Conservation (phyloP, 129 eudicot genomes). For the Chrysanthemum seticuspe region DNA sequence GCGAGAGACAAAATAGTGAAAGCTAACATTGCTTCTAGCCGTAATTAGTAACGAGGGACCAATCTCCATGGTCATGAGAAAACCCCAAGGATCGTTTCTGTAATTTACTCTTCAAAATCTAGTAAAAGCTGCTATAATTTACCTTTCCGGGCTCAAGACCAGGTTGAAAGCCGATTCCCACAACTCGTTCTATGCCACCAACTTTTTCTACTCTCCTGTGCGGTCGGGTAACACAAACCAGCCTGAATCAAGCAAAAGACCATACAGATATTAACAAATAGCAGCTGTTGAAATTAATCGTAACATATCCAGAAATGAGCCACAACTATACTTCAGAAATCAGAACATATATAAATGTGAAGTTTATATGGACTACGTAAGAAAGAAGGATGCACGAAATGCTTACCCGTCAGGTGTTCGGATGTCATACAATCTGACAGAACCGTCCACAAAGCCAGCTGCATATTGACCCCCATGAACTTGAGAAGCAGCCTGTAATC, state of each 20-base stretch:
- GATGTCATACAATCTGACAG: constrained; percentile 79
- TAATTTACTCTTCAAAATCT: neutral
- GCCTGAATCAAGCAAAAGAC: constrained; percentile 45
- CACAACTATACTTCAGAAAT: no score
- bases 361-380: neutral
- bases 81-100: neutral
- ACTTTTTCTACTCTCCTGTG: constrained; percentile 69
- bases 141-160: constrained; percentile 97
- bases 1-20: no score
- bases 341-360: neutral
- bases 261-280: neutral
- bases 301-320: no score
- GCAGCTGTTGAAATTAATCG: neutral
- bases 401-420: constrained; percentile 88
- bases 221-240: constrained; percentile 67
- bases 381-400: neutral
- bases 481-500: constrained; percentile 82
- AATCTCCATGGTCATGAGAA: no score
- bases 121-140: neutral
- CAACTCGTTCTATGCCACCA: constrained; percentile 67
- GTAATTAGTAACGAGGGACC: no score
- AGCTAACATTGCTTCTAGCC: no score
- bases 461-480: constrained; percentile 87
- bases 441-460: constrained; percentile 93
- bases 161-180: constrained; percentile 93